phyloP scores from a whole-genome alignment of 805 yeast genomes.

The Teunomyces aglyptinius region DNA sequence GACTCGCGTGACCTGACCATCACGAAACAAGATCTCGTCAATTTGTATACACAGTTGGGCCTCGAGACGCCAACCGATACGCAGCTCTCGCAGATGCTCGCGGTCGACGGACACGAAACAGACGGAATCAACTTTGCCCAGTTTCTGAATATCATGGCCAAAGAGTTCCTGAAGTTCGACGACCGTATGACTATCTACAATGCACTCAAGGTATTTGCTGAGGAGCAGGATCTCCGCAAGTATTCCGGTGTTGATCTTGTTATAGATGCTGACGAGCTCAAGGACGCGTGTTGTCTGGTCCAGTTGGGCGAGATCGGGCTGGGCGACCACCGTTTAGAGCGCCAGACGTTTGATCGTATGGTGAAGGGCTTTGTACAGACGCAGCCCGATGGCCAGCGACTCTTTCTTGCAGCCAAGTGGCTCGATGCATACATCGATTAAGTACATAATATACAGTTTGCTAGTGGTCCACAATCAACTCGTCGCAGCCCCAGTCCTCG shows the following conservation, averaged over 20 bases:
- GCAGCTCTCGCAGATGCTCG: slow-evolving; percentile 51
- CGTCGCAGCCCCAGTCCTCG: slow-evolving; percentile 99
- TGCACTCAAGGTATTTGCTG: slow-evolving; percentile 58
- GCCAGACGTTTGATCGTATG: slow-evolving; percentile 48
- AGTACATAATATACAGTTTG: background rate
- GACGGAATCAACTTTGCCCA: slow-evolving; percentile 59
- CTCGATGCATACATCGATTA: slow-evolving; percentile 50
- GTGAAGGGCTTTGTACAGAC: slow-evolving; percentile 56
- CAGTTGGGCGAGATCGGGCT: slow-evolving; percentile 48
- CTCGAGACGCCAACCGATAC: slow-evolving; percentile 42
- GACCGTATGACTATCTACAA: slow-evolving; percentile 49
- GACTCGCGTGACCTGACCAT: slow-evolving; percentile 71
- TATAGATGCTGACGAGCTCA: slow-evolving; percentile 49
- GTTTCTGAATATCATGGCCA: slow-evolving; percentile 62
- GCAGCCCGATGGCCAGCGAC: slow-evolving; percentile 54
- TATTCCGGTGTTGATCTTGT: slow-evolving; percentile 31
- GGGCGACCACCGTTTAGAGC: slow-evolving; percentile 39
- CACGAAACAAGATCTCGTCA: slow-evolving; percentile 52
- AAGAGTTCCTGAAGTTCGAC: slow-evolving; percentile 50
- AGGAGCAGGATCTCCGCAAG: slow-evolving; percentile 19
- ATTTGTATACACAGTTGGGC: slow-evolving; percentile 54
- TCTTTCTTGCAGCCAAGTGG: slow-evolving; percentile 64
- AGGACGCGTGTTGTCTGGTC: slow-evolving; percentile 45
- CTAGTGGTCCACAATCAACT: slow-evolving; percentile 81
- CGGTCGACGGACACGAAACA: slow-evolving; percentile 14